phyloP scores from a whole-genome alignment of 345 rosid species.

The Hirschfeldia incana region DNA sequence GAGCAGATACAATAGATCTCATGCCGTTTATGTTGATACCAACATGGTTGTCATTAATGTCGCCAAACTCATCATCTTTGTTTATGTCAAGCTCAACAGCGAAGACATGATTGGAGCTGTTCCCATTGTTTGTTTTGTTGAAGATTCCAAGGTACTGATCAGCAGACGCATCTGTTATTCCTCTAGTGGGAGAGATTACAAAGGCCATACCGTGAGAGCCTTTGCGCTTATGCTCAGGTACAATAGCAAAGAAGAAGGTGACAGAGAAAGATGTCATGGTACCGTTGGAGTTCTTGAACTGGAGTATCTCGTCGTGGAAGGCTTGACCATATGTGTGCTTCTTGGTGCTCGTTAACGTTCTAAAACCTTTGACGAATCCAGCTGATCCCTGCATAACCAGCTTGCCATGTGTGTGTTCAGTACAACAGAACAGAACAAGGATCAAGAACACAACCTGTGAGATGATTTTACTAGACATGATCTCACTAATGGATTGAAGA shows the following conservation, averaged over 20 bases:
- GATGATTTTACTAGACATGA: conserved; percentile 2
- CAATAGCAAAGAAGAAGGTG: conserved; percentile 67
- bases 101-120: conserved; percentile 38
- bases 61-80: neutral
- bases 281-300: conserved; percentile 49
- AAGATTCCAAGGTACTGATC: conserved; percentile 69
- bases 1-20: neutral
- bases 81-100: neutral
- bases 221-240: conserved; percentile 47
- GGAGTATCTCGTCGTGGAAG: conserved; percentile 48
- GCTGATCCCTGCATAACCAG: neutral
- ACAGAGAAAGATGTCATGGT: conserved; percentile 61
- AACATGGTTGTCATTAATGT: neutral
- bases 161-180: conserved; percentile 48
- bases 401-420: neutral
- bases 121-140: conserved; percentile 49
- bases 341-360: conserved; percentile 51
- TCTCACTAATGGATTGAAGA: neutral
- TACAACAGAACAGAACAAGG: neutral
- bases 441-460: neutral
- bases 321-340: conserved; percentile 65
- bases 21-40: neutral
- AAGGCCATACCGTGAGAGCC: conserved; percentile 90
- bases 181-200: conserved; percentile 55
- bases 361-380: conserved; percentile 34